Evolutionary conservation across 2,329 filamentous ascomycete genomes (phyloP), one percentile per base, ranked within the genome.

Genomic region (Fusarium multiceps): DNA sequence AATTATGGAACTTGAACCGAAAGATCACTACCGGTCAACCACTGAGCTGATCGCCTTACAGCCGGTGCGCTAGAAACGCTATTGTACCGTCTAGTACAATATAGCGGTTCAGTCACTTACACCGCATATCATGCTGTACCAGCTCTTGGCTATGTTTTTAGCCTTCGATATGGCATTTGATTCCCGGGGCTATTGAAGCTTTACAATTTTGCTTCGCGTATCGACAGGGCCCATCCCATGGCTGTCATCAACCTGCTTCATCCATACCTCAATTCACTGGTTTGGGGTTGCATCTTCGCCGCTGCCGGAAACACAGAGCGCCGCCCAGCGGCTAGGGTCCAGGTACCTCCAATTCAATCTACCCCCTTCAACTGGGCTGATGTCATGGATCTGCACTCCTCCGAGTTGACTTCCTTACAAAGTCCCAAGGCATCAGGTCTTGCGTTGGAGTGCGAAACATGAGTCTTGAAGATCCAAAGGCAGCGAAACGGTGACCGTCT

Each of bases 361-460:
- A 41, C 23, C 49, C 34, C 67, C 48, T 63, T 68, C 66, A 66
- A 69, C 64, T 68, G 57, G 64, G 67, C 68, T 78, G 76, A 78
- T 78, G 76, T 78, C 75, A 78, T 77, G 74, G 76, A 78, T 78
- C 76, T 76, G 63, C 76, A 71, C 25, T 45, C 41, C 62, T 64
- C 63, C 59, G 68, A 60, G 62, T 69, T 56, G 45, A 72, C 60
- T 49, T 66, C 55, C 47, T 34, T 61, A 40, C 62, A 48, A 28
- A 28, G 48, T 48, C 40, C 42, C 58, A 18, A 48, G 50, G 55
- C 25, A 41, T 40, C 41, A 59, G 67, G 58, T 43, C 57, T 57
- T 37, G 28, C 55, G 18, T 25, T 41, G 23, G n/a, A 53, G 49
- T 53, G 32, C 48, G 49, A 53, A 53, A 53, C 34, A 53, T 42